These are phyloP conservation scores for Clonostachys rosea DNA, from an alignment of 2,329 filamentous ascomycete genomes.

Conservation along the genomic window DNA sequence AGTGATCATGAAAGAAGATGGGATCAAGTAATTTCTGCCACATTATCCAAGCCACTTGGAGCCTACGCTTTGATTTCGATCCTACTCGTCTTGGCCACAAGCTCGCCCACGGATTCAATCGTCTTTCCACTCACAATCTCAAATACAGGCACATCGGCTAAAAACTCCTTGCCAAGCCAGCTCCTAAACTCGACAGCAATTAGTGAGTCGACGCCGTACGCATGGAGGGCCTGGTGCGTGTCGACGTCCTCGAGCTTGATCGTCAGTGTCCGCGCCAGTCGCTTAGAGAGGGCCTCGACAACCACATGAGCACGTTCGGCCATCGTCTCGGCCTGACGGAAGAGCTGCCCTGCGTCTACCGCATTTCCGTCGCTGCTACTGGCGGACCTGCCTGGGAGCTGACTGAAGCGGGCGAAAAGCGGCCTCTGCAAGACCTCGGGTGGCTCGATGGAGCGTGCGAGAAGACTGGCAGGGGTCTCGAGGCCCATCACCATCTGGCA, in stretches of 20 bases:
- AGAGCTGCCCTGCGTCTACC: neutral
- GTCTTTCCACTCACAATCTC: slow-evolving; percentile 26
- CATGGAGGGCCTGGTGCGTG: neutral
- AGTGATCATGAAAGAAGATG: too few relatives aligned
- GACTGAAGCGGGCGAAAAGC: neutral
- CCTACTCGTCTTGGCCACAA: too few relatives aligned
- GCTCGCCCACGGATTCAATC: neutral
- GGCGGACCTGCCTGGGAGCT: neutral
- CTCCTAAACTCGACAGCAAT: slow-evolving; percentile 45
- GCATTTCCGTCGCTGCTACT: neutral
- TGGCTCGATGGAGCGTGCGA: neutral
- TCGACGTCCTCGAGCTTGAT: neutral
- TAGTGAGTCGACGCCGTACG: slow-evolving; percentile 41
- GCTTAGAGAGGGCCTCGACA: neutral
- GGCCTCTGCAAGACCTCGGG: neutral
- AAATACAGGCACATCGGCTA: slow-evolving; percentile 38
- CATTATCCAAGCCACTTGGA: too few relatives aligned
- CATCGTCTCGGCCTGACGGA: neutral
- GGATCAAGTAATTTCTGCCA: too few relatives aligned
- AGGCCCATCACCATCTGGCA: neutral
- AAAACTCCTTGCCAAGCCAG: slow-evolving; percentile 39
- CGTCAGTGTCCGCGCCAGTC: neutral
- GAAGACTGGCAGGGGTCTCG: neutral
- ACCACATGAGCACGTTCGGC: neutral
- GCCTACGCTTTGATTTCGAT: too few relatives aligned